Base-by-base conservation (phyloP, 768 basidiomycete genomes). In the Auricularia sp. region DNA sequence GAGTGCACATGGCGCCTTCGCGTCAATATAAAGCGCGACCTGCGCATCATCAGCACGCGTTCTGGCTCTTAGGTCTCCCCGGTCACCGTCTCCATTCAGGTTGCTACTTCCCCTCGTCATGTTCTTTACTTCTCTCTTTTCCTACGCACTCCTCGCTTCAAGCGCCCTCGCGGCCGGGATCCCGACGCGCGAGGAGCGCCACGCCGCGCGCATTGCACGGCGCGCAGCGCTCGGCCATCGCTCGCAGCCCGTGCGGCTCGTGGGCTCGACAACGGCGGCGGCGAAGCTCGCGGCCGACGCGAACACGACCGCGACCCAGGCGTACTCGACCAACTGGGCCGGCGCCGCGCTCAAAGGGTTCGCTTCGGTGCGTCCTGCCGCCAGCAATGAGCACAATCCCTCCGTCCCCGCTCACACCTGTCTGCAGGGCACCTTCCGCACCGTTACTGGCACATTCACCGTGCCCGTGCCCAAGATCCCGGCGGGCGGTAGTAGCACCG, bases 281-380 rank as follows among this genome's bases (percentile, higher is more conserved):
- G 21, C 47, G 11, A 18, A 16, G 47, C 6, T 18, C 18, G 14
- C 47, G 47, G 14, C 21, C 6, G 6, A 18, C 21, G 21, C 18
- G 67, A 71, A 72, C 67, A 66, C 62, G 58, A 69, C 68, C 11
- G 64, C 74, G 65, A 68, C 65, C 56, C 14, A 16, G 47, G 71
- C 70, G 67, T 74, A 72, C 73, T 73, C 72, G 69, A 65, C 69
- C 24, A 76, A 76, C 74, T 77, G 76, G 76, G 69, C 76, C 54
- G 75, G 76, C 39, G 75, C 74, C 35, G 73, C 74, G 39, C 73
- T 70, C 65, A 69, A 70, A 62, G 67, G 71, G 29, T 59, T 69
- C 63, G 54, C 69, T 2, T 73, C 24, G n/a, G 10, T 21, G 14
- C 24, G 24, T 10, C 37, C 0, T 34, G 29, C 29, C 29, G 29